phyloP scores from a whole-genome alignment of 768 basidiomycete species.

The Russula foetens region DNA sequence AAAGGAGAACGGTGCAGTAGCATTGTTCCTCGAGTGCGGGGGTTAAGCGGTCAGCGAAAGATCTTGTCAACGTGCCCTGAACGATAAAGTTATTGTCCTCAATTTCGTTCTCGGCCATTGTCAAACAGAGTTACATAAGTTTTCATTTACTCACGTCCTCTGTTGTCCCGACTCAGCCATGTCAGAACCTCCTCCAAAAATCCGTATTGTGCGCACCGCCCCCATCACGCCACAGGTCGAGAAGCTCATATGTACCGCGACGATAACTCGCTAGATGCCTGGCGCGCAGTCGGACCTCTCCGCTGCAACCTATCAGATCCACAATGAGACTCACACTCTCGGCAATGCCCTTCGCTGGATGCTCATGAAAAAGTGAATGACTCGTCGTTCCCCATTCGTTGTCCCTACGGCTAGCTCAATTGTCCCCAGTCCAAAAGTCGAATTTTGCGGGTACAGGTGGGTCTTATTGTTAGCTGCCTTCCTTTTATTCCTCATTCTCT shows the following conservation, averaged over 20 bases:
- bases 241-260: neutral
- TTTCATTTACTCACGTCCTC: neutral
- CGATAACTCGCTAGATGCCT: conserved; percentile 49
- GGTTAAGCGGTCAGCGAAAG: conserved; percentile 7
- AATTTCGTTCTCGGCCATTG: neutral
- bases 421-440: conserved; percentile 74
- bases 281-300: conserved; percentile 77
- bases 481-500: neutral
- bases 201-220: conserved; percentile 14
- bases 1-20: neutral
- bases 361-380: conserved; percentile 91
- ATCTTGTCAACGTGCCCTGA: neutral
- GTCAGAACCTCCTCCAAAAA: conserved; percentile 11
- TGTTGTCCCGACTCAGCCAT: neutral
- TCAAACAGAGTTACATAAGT: neutral
- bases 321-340: conserved; percentile 92
- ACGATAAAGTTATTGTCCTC: neutral
- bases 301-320: conserved; percentile 84
- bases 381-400: neutral
- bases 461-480: conserved; percentile 21
- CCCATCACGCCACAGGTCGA: neutral
- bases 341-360: conserved; percentile 96
- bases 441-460: conserved; percentile 97
- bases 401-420: neutral
- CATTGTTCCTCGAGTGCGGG: conserved; percentile 14